These are phyloP conservation scores for Tolypocladium ophioglossoides DNA, from an alignment of 2,329 filamentous ascomycete species.

Conservation along the genomic window DNA sequence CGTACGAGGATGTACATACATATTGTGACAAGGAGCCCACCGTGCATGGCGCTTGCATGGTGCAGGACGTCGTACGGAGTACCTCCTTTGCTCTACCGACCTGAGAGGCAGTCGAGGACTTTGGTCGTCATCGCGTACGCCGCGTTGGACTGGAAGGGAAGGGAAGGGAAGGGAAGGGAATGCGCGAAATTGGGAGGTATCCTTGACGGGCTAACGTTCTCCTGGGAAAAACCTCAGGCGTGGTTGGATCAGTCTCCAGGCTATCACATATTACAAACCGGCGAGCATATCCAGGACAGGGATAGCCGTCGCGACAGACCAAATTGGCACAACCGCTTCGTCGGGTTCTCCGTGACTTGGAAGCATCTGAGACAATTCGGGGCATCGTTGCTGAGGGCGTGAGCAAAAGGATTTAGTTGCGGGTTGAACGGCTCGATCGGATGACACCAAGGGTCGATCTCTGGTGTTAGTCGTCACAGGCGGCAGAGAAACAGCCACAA, in stretches of 20 bases:
- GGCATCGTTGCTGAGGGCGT: neutral
- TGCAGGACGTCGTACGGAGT: neutral
- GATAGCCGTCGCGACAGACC: neutral
- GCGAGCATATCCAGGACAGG: neutral
- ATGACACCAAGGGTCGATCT: neutral
- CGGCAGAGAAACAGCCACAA: neutral
- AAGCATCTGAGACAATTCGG: too few relatives aligned
- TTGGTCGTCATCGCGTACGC: neutral
- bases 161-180: neutral
- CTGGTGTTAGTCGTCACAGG: neutral
- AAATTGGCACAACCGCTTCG: neutral
- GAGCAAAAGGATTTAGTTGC: neutral
- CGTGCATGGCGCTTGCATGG: neutral
- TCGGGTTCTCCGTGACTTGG: neutral
- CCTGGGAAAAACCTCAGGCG: neutral
- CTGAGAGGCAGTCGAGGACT: neutral
- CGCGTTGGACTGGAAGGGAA: too few relatives aligned
- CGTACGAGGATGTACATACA: neutral
- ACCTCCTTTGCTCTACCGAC: neutral
- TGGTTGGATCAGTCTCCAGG: neutral
- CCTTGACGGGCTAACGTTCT: neutral
- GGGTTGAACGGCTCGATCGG: neutral
- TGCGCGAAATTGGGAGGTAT: neutral
- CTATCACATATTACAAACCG: neutral
- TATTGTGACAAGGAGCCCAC: neutral